These are phyloP conservation scores for Phytophthora podocarpi DNA, from an alignment of 352 stramenopile genomes.

Conservation along the genomic window DNA sequence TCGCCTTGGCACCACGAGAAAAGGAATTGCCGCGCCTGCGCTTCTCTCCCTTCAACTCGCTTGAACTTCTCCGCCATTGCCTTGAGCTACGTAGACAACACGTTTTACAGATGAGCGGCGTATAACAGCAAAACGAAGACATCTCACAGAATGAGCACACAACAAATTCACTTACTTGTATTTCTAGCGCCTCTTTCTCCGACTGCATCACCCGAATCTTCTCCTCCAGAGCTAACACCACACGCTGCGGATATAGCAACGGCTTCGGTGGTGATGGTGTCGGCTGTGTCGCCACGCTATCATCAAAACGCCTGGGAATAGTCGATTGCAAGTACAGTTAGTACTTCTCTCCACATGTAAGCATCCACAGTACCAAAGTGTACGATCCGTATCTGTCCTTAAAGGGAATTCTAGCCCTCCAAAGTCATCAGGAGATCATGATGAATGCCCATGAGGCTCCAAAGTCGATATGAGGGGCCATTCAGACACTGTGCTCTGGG, in stretches of 20 bases:
- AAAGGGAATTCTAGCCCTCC: slow-evolving; percentile 80
- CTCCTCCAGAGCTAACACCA: slow-evolving; percentile 48
- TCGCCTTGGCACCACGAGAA: slow-evolving; percentile 45
- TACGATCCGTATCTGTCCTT: slow-evolving; percentile 92
- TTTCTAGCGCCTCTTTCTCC: slow-evolving; percentile 49
- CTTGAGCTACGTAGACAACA: slow-evolving; percentile 30
- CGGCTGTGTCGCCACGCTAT: slow-evolving; percentile 32
- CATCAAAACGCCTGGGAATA: slow-evolving; percentile 31
- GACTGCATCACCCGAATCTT: slow-evolving; percentile 39
- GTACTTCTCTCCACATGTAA: neutral
- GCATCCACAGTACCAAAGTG: slow-evolving; percentile 28
- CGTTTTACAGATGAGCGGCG: slow-evolving; percentile 5
- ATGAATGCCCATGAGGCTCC: slow-evolving; percentile 4
- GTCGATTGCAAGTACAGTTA: slow-evolving; percentile 3
- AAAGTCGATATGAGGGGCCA: slow-evolving; percentile 32
- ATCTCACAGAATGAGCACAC: neutral
- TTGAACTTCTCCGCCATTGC: slow-evolving; percentile 40
- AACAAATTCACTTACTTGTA: slow-evolving; percentile 28
- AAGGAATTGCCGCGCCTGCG: slow-evolving; percentile 52
- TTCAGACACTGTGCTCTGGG: slow-evolving; percentile 15
- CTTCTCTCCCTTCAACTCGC: slow-evolving; percentile 39
- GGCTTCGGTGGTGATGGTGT: slow-evolving; percentile 35
- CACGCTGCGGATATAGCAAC: slow-evolving; percentile 43
- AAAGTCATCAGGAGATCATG: slow-evolving; percentile 89
- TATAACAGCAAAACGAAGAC: neutral